Evolutionary conservation across 2,329 filamentous ascomycete genomes (phyloP).

Genomic region (Trichoderma sp.): DNA sequence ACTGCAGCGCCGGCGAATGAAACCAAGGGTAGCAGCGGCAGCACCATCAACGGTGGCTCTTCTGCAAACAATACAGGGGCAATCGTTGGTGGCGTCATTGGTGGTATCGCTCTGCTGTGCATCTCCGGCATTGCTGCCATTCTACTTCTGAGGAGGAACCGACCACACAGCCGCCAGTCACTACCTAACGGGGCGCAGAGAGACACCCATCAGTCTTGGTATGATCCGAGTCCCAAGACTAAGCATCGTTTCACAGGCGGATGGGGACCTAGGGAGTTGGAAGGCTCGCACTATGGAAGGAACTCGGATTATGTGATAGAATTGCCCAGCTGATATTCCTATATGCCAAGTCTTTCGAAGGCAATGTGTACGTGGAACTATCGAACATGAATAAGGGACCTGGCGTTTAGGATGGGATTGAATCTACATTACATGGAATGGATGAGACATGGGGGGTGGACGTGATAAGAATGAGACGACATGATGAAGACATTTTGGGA

Average conservation of each 20-base stretch:
- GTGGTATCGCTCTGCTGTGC: conserved; percentile 42
- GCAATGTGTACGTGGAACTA: not conserved
- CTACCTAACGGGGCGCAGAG: not conserved
- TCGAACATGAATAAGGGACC: too few relatives aligned
- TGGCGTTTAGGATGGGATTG: not conserved
- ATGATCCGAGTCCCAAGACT: not conserved
- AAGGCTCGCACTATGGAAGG: not conserved
- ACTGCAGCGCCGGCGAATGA: conserved; percentile 15
- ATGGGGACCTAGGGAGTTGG: conserved; percentile 21
- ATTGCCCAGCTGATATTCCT: not conserved
- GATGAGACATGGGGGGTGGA: not conserved
- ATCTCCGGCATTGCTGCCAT: conserved; percentile 33
- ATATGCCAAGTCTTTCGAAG: not conserved
- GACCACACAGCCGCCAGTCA: not conserved
- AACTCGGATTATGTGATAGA: not conserved
- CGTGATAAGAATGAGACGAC: not conserved
- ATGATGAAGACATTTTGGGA: not conserved
- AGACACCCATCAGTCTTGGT: conserved; percentile 2
- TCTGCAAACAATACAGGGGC: conserved; percentile 36
- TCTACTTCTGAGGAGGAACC: conserved; percentile 29
- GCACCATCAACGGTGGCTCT: conserved; percentile 1
- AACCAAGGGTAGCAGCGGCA: not conserved
- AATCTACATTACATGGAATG: not conserved
- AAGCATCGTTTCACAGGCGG: conserved; percentile 12
- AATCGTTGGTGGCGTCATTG: conserved; percentile 43